A percentile compares a stretch with the other conserved stretches of the same genome.
phyloP scores from a whole-genome alignment of 2,329 filamentous ascomycete species.

The Alternaria longipes region DNA sequence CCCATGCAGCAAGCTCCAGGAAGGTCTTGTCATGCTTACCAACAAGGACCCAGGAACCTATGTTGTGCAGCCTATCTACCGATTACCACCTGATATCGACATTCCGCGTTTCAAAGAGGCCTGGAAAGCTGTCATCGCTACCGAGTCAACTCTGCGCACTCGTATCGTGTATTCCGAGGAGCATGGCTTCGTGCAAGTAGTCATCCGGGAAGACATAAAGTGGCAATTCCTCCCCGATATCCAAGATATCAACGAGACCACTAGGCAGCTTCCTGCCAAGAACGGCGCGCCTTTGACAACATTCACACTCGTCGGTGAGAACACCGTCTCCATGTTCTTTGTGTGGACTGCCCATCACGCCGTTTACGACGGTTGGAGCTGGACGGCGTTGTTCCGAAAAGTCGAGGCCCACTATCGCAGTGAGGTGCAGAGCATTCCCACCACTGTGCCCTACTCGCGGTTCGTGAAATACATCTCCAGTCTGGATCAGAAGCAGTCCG shows the following conservation, averaged over 20 bases:
- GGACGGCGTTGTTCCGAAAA: conserved; percentile 37
- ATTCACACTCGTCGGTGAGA: conserved; percentile 20
- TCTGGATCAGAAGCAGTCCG: conserved; percentile 37
- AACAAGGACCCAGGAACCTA: conserved; percentile 45
- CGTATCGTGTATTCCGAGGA: conserved; percentile 47
- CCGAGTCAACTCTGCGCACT: conserved; percentile 59
- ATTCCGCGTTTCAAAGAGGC: conserved; percentile 53
- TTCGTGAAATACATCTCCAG: conserved; percentile 45
- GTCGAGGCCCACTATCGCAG: conserved; percentile 38
- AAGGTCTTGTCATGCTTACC: conserved; percentile 44
- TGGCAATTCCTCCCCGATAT: conserved; percentile 33
- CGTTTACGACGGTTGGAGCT: conserved; percentile 50
- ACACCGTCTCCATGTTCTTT: conserved; percentile 32
- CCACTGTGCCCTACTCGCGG: conserved; percentile 39
- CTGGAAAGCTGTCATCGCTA: conserved; percentile 56
- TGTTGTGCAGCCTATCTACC: conserved; percentile 53
- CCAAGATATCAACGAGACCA: conserved; percentile 36
- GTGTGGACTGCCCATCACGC: conserved; percentile 51
- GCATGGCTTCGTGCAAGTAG: conserved; percentile 47
- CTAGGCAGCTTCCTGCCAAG: conserved; percentile 40
- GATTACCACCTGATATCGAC: conserved; percentile 41
- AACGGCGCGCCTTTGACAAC: conserved; percentile 39
- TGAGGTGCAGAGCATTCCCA: conserved; percentile 7
- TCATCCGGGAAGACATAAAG: conserved; percentile 31
- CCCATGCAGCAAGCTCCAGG: conserved; percentile 44